Evolutionary conservation across 2,329 filamentous ascomycete genomes (phyloP).

Genomic region (Calonectria honghensis): DNA sequence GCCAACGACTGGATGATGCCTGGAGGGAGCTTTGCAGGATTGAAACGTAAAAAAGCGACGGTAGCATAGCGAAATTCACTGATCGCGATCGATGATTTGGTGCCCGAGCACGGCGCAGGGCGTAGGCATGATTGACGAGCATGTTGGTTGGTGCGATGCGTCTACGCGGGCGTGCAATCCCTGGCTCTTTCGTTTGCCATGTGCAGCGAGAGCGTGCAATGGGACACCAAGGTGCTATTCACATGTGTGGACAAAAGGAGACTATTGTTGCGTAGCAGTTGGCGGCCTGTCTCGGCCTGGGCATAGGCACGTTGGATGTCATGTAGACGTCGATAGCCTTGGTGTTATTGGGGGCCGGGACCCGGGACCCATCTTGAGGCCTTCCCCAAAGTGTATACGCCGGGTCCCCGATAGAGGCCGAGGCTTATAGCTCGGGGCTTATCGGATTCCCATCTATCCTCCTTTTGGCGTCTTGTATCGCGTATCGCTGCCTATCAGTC

Average conservation of each 20-base stretch:
- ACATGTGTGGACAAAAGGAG: slow-evolving; percentile 29
- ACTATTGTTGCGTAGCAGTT: slow-evolving; percentile 13
- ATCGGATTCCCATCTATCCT: slow-evolving; percentile 35
- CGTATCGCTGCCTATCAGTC: neutral
- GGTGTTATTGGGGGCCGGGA: slow-evolving; percentile 1
- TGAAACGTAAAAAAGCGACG: slow-evolving; percentile 11
- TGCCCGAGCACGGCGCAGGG: slow-evolving; percentile 14
- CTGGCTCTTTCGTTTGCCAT: neutral
- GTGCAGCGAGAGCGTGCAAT: slow-evolving; percentile 7
- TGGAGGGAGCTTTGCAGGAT: slow-evolving; percentile 14
- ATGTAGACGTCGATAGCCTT: slow-evolving; percentile 11
- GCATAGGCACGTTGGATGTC: neutral
- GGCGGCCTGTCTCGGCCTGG: slow-evolving; percentile 15
- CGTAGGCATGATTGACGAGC: slow-evolving; percentile 3
- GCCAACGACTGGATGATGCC: slow-evolving; percentile 20
- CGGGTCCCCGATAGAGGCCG: slow-evolving; percentile 37
- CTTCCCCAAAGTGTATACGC: slow-evolving; percentile 31
- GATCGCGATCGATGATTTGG: slow-evolving; percentile 18
- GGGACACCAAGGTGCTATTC: neutral
- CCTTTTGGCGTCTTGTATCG: neutral
- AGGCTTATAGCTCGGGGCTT: slow-evolving; percentile 41
- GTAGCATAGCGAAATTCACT: slow-evolving; percentile 28
- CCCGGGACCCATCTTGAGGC: slow-evolving; percentile 21
- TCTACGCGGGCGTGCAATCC: slow-evolving; percentile 3
- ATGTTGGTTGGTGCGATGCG: slow-evolving; percentile 12